These are phyloP conservation scores for Hyphopichia homilentoma DNA, from an alignment of 805 yeast species.

Conservation along the genomic window DNA sequence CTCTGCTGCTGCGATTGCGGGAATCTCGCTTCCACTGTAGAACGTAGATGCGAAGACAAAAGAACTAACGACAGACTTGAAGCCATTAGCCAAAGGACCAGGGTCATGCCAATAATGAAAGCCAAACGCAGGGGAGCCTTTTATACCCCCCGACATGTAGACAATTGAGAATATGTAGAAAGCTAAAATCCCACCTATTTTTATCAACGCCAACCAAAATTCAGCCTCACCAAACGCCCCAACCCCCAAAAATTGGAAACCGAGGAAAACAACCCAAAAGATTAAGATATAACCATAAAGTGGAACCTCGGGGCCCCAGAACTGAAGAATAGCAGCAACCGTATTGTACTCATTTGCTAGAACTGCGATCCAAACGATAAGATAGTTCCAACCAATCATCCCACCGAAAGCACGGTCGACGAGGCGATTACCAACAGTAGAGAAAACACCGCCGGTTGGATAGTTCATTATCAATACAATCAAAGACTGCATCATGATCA, in stretches of 20 bases:
- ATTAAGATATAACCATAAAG: slow-evolving; percentile 53
- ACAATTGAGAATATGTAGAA: slow-evolving; percentile 50
- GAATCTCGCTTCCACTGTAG: slow-evolving; percentile 46
- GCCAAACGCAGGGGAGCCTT: slow-evolving; percentile 34
- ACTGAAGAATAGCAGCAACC: slow-evolving; percentile 45
- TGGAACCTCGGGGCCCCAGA: slow-evolving; percentile 51
- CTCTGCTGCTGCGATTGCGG: slow-evolving; percentile 34
- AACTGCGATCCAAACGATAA: slow-evolving; percentile 54
- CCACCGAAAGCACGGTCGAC: slow-evolving; percentile 58
- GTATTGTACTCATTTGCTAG: slow-evolving; percentile 54
- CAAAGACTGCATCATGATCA: slow-evolving; percentile 51
- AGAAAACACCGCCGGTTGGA: slow-evolving; percentile 51
- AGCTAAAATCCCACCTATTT: slow-evolving; percentile 45
- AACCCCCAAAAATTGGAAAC: slow-evolving; percentile 48
- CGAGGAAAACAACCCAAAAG: slow-evolving; percentile 49
- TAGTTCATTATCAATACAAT: slow-evolving; percentile 55
- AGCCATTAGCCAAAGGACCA: slow-evolving; percentile 43
- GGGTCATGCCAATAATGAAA: slow-evolving; percentile 43
- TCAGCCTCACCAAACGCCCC: slow-evolving; percentile 56
- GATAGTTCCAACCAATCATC: slow-evolving; percentile 50
- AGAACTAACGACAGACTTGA: slow-evolving; percentile 53
- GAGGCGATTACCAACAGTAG: slow-evolving; percentile 47
- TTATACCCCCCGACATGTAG: slow-evolving; percentile 43
- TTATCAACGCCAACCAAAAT: slow-evolving; percentile 37
- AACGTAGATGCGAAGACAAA: slow-evolving; percentile 60